Base-by-base conservation (phyloP, 768 basidiomycete genomes). In the Russula brevipes region DNA sequence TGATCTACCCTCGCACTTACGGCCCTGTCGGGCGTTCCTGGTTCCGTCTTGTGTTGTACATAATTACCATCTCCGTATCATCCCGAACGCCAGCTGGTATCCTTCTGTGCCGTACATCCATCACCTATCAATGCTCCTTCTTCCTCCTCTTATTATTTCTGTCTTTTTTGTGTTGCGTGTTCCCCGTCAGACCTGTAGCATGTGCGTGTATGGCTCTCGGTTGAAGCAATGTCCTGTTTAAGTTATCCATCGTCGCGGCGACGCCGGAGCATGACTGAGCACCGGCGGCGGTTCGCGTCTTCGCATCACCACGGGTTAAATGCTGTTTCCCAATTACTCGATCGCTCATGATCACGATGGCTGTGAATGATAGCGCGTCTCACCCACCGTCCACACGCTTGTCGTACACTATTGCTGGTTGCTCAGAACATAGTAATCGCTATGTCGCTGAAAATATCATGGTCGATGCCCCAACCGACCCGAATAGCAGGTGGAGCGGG, bases 401-500 rank as follows among this genome's bases (percentile, higher is more conserved):
- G 12, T 60, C 61, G 17, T 68, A 66, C 36, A 52, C 59, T 4
- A 82, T 90, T 39, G 79, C 80, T 0, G 79, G 79, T 24, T 82
- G 83, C 44, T 86, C 87, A n/a, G 81, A 87, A 41, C 87, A 88
- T 72, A 89, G 87, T 68, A 85, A 85, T 3, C 79, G 77, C 66
- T 90, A 89, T 74, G 78, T 76, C 33, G 80, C 88, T 3, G 83
- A 88, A 63, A 86, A 90, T 65, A 87, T 91, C 59, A 73, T 86
- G 31, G 74, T 82, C 19, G 84, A 90, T 72, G 78, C 77, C 19
- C 87, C 87, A 0, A 72, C 73, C 55, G 87, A 90, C 69, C 83
- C 82, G 61, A 76, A 78, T 3, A 90, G 87, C 70, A 76, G 90
- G 76, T 91, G 89, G 89, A 91, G 87, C 54, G 86, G 85, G 6